Conservation (phyloP, 306 rosid species). For the Potentilla sterilis region DNA sequence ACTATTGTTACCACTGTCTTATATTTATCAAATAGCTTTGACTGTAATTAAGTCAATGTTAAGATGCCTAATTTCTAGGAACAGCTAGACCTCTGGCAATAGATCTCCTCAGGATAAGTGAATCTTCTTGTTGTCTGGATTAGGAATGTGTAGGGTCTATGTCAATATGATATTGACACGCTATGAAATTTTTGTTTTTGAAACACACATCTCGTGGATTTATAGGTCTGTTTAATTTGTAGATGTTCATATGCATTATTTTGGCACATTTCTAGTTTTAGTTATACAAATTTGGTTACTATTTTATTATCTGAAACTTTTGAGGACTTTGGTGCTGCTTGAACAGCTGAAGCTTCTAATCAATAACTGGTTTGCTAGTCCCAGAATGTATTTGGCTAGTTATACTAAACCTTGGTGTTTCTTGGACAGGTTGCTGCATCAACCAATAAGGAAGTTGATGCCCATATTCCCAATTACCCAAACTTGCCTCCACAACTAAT, state of each 20-base stretch:
- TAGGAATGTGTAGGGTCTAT: not conserved
- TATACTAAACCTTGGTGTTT: slow-evolving; percentile 14
- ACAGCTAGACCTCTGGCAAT: not conserved
- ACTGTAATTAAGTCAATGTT: not conserved
- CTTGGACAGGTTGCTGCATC: slow-evolving; percentile 63
- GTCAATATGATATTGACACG: not conserved
- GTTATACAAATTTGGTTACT: slow-evolving; percentile 2
- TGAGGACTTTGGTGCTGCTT: slow-evolving; percentile 1
- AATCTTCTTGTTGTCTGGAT: not conserved
- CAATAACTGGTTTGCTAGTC: not conserved
- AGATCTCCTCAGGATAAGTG: not conserved
- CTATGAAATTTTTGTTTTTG: not conserved
- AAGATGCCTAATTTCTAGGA: not conserved
- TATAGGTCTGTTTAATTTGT: not conserved
- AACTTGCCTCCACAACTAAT: slow-evolving; percentile 64
- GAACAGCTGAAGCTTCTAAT: not conserved
- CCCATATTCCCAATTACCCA: slow-evolving; percentile 69
- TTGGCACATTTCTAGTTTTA: not conserved
- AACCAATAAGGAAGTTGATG: slow-evolving; percentile 70
- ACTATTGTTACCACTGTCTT: not conserved
- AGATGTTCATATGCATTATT: not conserved
- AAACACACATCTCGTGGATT: not conserved
- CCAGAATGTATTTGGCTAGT: slow-evolving; percentile 5
- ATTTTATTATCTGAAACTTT: not conserved
- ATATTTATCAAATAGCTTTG: not conserved